Conservation (phyloP, 176 grass and related monocot genomes). For the Alopecurus myosuroides region DNA sequence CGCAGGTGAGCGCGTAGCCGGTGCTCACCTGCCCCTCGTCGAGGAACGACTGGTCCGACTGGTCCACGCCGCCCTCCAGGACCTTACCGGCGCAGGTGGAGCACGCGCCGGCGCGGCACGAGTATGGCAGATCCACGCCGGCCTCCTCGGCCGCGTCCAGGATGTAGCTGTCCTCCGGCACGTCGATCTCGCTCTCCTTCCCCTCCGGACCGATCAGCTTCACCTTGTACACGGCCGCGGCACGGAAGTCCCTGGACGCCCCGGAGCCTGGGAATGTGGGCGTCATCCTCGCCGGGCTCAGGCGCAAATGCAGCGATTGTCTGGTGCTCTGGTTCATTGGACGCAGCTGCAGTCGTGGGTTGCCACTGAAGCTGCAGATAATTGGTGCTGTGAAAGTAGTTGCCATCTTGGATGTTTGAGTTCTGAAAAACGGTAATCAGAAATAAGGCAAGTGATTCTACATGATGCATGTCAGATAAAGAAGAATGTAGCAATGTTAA, state of each 20-base stretch:
- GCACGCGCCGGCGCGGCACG: slow-evolving; percentile 68
- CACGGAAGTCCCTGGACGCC: not conserved
- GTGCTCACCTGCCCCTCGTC: slow-evolving; percentile 39
- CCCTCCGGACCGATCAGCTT: slow-evolving; percentile 50
- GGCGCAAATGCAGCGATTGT: not conserved
- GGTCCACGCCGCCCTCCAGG: slow-evolving; percentile 56
- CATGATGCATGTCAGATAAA: no score
- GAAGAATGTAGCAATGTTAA: not conserved
- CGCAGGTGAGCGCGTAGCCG: slow-evolving; percentile 78
- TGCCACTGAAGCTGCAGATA: slow-evolving; percentile 17
- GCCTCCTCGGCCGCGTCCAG: slow-evolving; percentile 54
- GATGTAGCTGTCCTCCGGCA: slow-evolving; percentile 55
- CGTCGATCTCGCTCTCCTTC: slow-evolving; percentile 45
- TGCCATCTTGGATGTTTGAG: slow-evolving; percentile 20
- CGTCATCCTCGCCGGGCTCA: slow-evolving; percentile 4
- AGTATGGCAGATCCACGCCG: slow-evolving; percentile 53
- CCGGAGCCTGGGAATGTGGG: not conserved
- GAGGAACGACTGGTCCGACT: slow-evolving; percentile 62
- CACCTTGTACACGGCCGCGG: slow-evolving; percentile 49
- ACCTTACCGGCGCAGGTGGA: slow-evolving; percentile 70
- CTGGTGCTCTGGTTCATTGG: not conserved
- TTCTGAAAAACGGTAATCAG: slow-evolving; percentile 1
- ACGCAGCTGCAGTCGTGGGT: not conserved
- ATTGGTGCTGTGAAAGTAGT: slow-evolving; percentile 5
- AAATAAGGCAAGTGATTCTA: not conserved